Base-by-base conservation (phyloP, 2,329 filamentous ascomycete genomes). In the Fusarium sp. region DNA sequence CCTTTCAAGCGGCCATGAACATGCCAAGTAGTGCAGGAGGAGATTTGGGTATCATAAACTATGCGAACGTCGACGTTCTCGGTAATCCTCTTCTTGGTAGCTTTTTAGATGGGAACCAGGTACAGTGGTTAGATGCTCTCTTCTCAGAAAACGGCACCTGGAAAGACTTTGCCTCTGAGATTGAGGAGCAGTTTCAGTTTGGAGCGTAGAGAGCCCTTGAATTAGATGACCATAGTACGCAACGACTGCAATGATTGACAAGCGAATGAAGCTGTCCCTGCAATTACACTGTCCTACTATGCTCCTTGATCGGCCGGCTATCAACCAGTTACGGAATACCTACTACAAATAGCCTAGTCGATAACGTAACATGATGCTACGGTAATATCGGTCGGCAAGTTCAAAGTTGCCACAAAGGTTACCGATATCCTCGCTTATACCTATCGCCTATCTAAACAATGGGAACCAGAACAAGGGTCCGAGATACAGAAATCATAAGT, bases 141-240 rank as follows among this genome's bases (percentile, higher is more conserved):
- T 79, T 79, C 56, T 42, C 73, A 0, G 78, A 79, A 13, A 76
- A 80, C 16, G 78, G 77, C 2, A 78, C 72, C 0, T 45, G 79
- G 22, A 69, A 74, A 29, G 72, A 80, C 6, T 75, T 79, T 61
- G 76, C 76, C 18, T 75, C 76, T 2, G 78, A 79, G 61, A 74
- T 80, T 59, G 78, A 80, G 37, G 78, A 79, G 13, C 77, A 75
- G 22, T 76, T 78, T 57, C 27, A 76, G 18, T 78, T 78, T 9
- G 71, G 71, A 1, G 62, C 60, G 24, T 62, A 50, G 22, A n/a
- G 18, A 27, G 5, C 14, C 5, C 16, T 29, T 6, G 27, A 7
- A 31, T 29, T 6, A 50, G 24, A 50, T 50, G 24, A 18, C 27
- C 9, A 50, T 18, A 11, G 16, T 16, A 16, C 11, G 16, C 45